Base-by-base conservation (phyloP, 805 yeast genomes). In the Schizosaccharomyces lindneri region DNA sequence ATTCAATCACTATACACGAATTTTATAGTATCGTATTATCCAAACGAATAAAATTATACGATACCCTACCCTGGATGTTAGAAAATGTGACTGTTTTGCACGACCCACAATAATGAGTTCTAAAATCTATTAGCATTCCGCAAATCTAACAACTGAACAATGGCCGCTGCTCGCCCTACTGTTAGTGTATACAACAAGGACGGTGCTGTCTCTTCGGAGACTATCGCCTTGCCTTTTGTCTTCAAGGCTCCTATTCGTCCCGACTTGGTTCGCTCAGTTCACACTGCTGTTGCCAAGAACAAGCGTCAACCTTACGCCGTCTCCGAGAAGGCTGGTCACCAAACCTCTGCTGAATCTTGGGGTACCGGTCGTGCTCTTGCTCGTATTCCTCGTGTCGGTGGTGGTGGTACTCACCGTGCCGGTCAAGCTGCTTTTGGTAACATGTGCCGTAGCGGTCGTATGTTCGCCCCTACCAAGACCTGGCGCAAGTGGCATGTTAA, bases 341-440 rank as follows among this genome's bases (percentile, higher is more conserved):
- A 93, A 82, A 89, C 97, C 79, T 90, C 97, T 67, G 98, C 98
- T 77, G 97, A 88, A 81, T 93, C 98, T 68, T 93, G 98, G 98
- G 98, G 98, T 89, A 93, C 98, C 72, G 98, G 98, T 83, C 89
- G 98, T 83, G 98, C 98, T 80, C 96, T 93, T 75, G 97, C 98
- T 81, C 90, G 98, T 84, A 90, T 93, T 78, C 98, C 98, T 82
- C 89, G 98, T 84, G 97, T 93, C 76, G 96, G 96, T 80, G 98
- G 98, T 82, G 89, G 95, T 77, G 98, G 98, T 86, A 93, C 98
- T 77, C 96, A 88, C 94, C 89, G 98, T 81, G 81, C 97, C 69
- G 98, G 98, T 78, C 98, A 93, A 81, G 98, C 88, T 78, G 98
- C 98, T 76, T 93, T 93, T 84, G 98, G 98, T 85, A 93, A 93